These are phyloP conservation scores for Phalaenopsis aphrodite DNA, from an alignment of 106 monocot genomes.

Conservation along the genomic window DNA sequence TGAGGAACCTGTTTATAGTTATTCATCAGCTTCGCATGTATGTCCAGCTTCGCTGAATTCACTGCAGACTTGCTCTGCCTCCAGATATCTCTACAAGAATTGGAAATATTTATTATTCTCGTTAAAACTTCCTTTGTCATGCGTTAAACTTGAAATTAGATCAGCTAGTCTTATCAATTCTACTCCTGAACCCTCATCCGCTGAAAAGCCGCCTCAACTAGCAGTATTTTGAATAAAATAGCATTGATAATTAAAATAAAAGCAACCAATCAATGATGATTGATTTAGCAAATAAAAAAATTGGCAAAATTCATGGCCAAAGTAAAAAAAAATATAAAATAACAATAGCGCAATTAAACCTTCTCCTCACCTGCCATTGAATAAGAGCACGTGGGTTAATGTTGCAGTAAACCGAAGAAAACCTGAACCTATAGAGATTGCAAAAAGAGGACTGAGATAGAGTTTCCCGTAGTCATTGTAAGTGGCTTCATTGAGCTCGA, in stretches of 20 bases:
- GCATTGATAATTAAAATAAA: no score
- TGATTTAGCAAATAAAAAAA: neutral
- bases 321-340: neutral
- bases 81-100: constrained; percentile 67
- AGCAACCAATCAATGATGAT: neutral
- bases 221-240: neutral
- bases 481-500: constrained; percentile 69
- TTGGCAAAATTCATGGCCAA: neutral
- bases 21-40: constrained; percentile 77
- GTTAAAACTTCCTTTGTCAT: neutral
- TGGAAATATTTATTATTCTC: neutral
- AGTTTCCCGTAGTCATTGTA: constrained; percentile 71
- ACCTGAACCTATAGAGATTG: constrained; percentile 73
- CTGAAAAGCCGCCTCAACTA: neutral
- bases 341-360: neutral
- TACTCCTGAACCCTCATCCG: no score
- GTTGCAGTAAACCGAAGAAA: constrained; percentile 76
- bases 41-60: constrained; percentile 44
- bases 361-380: constrained; percentile 54
- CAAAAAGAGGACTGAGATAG: constrained; percentile 78
- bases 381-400: constrained; percentile 67
- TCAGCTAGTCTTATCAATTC: no score
- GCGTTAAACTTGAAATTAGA: neutral
- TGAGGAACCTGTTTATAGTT: constrained; percentile 80
- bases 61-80: constrained; percentile 73